These are phyloP conservation scores for Jamesozyma lodderae DNA, from an alignment of 805 yeast species.

Conservation along the genomic window DNA sequence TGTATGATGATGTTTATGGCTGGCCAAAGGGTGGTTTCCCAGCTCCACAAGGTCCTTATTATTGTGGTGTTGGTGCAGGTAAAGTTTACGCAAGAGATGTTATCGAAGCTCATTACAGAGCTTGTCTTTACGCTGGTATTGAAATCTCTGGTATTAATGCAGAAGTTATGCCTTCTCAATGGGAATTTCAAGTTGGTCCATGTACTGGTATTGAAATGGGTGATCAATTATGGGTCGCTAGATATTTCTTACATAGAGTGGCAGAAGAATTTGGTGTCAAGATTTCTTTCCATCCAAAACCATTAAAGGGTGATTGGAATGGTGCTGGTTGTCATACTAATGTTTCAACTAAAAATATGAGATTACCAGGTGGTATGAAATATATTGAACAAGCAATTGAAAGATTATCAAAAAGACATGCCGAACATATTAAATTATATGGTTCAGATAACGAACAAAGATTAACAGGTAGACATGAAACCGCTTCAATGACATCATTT, in stretches of 20 bases:
- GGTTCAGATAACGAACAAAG: constrained; percentile 94
- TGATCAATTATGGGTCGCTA: constrained; percentile 93
- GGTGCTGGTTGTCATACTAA: constrained; percentile 99
- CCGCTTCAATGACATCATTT: constrained; percentile 86
- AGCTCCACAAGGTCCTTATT: constrained; percentile 99
- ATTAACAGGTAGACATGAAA: constrained; percentile 97
- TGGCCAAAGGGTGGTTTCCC: constrained; percentile 99
- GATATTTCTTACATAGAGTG: constrained; percentile 85
- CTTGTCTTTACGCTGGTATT: constrained; percentile 89
- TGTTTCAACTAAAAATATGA: constrained; percentile 88
- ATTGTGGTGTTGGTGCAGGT: constrained; percentile 99
- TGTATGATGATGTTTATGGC: constrained; percentile 82
- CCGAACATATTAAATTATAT: constrained; percentile 88
- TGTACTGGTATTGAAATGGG: constrained; percentile 94
- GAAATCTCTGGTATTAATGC: constrained; percentile 94
- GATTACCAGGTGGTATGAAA: constrained; percentile 94
- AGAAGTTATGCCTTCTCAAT: constrained; percentile 99
- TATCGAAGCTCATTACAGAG: constrained; percentile 98
- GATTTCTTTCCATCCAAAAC: constrained; percentile 99
- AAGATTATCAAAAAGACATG: constrained; percentile 91
- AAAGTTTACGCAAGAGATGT: constrained; percentile 97
- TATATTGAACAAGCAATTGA: constrained; percentile 85
- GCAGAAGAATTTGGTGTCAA: constrained; percentile 99
- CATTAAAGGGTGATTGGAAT: constrained; percentile 98
- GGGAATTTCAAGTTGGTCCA: constrained; percentile 99